Evolutionary conservation across 2,329 filamentous ascomycete species (phyloP).

Genomic region (Claviceps lovelessii): DNA sequence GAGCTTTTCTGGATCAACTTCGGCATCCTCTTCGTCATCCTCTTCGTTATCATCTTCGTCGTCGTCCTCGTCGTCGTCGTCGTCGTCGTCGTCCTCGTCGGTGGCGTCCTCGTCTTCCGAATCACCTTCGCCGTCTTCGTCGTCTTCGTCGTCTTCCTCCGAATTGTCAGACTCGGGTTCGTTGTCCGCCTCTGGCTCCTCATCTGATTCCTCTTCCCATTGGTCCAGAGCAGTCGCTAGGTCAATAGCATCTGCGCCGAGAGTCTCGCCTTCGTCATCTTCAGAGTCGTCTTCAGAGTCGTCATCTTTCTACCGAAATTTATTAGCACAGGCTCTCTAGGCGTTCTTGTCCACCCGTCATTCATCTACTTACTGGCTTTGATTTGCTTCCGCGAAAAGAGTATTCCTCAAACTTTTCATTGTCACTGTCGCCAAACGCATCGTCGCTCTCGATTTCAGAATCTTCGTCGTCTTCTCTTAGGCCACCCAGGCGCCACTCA

Average conservation of each 20-base stretch:
- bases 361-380: slow-evolving; percentile 13
- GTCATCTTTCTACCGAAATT: slow-evolving; percentile 1
- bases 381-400: slow-evolving; percentile 35
- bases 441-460: slow-evolving; percentile 57
- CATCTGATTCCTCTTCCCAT: slow-evolving; percentile 34
- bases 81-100: slow-evolving; percentile 33
- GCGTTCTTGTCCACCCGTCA: background rate
- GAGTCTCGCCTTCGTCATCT: slow-evolving; percentile 41
- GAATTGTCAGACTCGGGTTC: slow-evolving; percentile 28
- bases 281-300: slow-evolving; percentile 43
- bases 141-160: slow-evolving; percentile 31
- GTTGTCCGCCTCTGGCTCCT: slow-evolving; percentile 31
- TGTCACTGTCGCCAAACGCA: slow-evolving; percentile 77
- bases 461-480: slow-evolving; percentile 43
- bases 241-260: slow-evolving; percentile 46
- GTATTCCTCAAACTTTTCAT: slow-evolving; percentile 70
- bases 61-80: slow-evolving; percentile 26
- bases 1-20: slow-evolving; percentile 40
- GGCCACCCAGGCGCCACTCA: slow-evolving; percentile 61
- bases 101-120: too few relatives aligned
- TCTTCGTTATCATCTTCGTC: slow-evolving; percentile 8
- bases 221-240: slow-evolving; percentile 43
- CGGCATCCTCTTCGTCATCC: slow-evolving; percentile 37
- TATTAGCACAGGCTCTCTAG: background rate
- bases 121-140: slow-evolving; percentile 22